Percentiles rank a stretch among this genome's conserved stretches.
These are phyloP conservation scores for Amaranthus palmeri DNA, from an alignment of 148 eudicot genomes.

Conservation along the genomic window DNA sequence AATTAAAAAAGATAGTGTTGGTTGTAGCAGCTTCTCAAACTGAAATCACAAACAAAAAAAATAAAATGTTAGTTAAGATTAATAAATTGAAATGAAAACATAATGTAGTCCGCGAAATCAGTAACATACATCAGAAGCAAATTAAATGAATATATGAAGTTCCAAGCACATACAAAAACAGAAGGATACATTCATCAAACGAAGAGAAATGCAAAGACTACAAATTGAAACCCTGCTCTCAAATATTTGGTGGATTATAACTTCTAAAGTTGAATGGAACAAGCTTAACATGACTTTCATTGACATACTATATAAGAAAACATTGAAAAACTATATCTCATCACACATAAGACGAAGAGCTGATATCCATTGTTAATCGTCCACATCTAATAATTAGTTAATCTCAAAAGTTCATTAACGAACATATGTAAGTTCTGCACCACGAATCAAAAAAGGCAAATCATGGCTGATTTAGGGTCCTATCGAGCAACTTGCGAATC, in stretches of 20 bases:
- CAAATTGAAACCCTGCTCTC: no score
- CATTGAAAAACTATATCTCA: no score
- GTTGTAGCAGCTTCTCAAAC: slow-evolving; percentile 20
- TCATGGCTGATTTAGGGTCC: no score
- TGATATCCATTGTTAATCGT: no score
- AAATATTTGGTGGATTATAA: no score
- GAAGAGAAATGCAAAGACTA: neutral
- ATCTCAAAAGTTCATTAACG: no score
- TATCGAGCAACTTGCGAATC: no score
- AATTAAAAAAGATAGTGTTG: neutral
- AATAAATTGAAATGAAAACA: neutral
- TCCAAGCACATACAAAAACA: neutral
- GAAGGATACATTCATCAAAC: neutral
- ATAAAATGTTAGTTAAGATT: neutral
- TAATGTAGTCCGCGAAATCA: neutral
- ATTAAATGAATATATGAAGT: neutral
- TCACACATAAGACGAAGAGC: no score
- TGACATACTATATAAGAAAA: no score
- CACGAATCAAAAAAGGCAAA: no score
- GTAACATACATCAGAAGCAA: neutral
- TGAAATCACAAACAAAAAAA: slow-evolving; percentile 23
- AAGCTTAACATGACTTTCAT: neutral
- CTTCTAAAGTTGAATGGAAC: neutral
- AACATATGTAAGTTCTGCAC: no score
- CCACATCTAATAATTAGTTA: no score